Evolutionary conservation across 805 yeast genomes (phyloP), one percentile per base, ranked within the genome.

Genomic region (Ogataea polymorpha): DNA sequence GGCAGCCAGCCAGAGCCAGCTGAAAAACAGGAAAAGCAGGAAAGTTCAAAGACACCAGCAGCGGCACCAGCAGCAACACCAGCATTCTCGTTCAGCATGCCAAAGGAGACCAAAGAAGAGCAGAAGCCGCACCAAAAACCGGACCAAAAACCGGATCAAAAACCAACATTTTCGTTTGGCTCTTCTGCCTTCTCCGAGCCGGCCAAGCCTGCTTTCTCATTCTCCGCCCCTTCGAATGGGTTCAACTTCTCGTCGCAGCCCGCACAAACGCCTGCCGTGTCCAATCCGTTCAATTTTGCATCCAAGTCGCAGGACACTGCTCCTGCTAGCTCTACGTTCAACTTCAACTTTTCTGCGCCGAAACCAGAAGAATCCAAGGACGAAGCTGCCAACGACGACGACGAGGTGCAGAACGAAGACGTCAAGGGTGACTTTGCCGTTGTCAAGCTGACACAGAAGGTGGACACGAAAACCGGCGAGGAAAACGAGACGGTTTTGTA

Each of bases 391-490:
- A 46, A 45, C 12, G 66, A 51, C 5, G 62, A 54, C 5, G 62
- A 53, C 17, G 75, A 65, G 3, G 67, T 56, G 9, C 69, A 63
- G 16, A 72, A 70, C 28, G 76, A 66, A 33, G 74, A 71, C 42
- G 72, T 70, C 4, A 71, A 70, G 30, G 77, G 71, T 1, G 70
- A 77, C 49, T 78, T 72, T 49, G 63, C 74, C 6, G 62, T 70
- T 12, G 72, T 63, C 32, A 62, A 63, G 42, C 68, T 77, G 44
- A 64, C 68, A 15, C 74, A 77, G 35, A 71, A 80, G 40, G 70
- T 80, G 10, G 77, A 74, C 5, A 74, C 68, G 13, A 69, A 74
- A 51, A 85, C 91, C 7, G 97, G 96, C 14, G 97, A 91, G 65
- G 96, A 89, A 63, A 74, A 77, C 39, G 97, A 91, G 65, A 77